A percentile compares a stretch with the other conserved stretches of the same genome.
Evolutionary conservation across 2,329 filamentous ascomycete species (phyloP).

Genomic region (Claviceps sp.): DNA sequence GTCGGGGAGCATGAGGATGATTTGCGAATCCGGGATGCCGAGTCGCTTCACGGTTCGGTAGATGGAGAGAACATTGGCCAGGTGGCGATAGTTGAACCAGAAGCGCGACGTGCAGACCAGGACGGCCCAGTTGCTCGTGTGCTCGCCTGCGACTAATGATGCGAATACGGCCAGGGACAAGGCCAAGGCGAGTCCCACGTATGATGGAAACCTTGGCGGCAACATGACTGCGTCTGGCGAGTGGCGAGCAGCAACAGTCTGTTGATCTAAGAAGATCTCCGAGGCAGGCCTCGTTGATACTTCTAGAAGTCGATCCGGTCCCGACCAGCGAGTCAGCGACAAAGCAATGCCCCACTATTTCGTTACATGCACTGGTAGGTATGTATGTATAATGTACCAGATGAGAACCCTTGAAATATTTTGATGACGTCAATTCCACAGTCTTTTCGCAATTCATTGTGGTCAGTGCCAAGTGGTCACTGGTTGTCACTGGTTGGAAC

Average conservation of each 20-base stretch:
- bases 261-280: background rate
- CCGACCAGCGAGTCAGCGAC: too few relatives aligned
- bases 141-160: slow-evolving; percentile 46
- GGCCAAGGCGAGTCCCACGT: slow-evolving; percentile 31
- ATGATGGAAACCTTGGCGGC: slow-evolving; percentile 30
- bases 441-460: too few relatives aligned
- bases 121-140: slow-evolving; percentile 98
- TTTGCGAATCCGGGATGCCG: slow-evolving; percentile 94
- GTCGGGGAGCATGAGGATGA: slow-evolving; percentile 99
- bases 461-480: too few relatives aligned
- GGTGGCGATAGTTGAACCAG: slow-evolving; percentile 99
- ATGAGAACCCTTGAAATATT: too few relatives aligned
- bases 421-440: too few relatives aligned
- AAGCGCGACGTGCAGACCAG: slow-evolving; percentile 97
- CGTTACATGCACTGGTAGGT: too few relatives aligned
- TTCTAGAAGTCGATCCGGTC: too few relatives aligned
- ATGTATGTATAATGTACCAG: too few relatives aligned
- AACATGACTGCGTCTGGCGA: slow-evolving; percentile 25
- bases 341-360: too few relatives aligned
- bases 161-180: slow-evolving; percentile 32
- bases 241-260: background rate
- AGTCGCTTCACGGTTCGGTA: slow-evolving; percentile 97
- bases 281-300: too few relatives aligned
- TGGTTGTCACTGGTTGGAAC: too few relatives aligned
- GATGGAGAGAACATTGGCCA: slow-evolving; percentile 92